Conservation (phyloP, 805 yeast species). For the Schizosaccharomyces octosporus region DNA sequence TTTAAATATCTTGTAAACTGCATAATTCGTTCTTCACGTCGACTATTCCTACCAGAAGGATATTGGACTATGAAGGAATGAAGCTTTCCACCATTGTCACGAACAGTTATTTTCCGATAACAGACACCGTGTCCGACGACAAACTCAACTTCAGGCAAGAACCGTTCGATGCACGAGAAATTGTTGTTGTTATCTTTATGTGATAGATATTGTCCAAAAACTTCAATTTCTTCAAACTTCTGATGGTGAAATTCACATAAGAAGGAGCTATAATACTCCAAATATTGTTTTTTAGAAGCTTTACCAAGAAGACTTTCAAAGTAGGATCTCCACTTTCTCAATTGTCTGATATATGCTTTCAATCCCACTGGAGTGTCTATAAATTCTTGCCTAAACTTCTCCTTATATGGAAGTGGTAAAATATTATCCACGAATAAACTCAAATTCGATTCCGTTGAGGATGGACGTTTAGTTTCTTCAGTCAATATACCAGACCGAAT, state of each 20-base stretch:
- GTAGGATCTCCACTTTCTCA: conserved; percentile 80
- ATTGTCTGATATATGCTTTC: conserved; percentile 58
- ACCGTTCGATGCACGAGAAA: conserved; percentile 79
- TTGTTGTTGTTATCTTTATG: conserved; percentile 59
- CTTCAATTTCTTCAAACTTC: conserved; percentile 88
- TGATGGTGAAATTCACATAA: conserved; percentile 93
- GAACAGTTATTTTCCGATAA: conserved; percentile 61
- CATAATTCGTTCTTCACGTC: conserved; percentile 85
- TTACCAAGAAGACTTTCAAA: conserved; percentile 79
- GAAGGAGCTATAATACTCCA: conserved; percentile 1
- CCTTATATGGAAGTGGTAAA: conserved; percentile 58
- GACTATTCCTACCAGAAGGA: conserved; percentile 91
- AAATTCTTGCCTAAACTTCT: conserved; percentile 79
- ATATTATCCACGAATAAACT: conserved; percentile 80
- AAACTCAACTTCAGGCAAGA: conserved; percentile 66
- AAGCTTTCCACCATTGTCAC: conserved; percentile 79
- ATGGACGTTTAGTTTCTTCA: conserved; percentile 69
- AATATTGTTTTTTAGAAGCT: conserved; percentile 36
- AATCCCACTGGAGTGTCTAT: conserved; percentile 67
- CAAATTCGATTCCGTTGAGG: conserved; percentile 72
- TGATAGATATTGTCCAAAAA: conserved; percentile 86
- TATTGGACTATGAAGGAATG: conserved; percentile 90
- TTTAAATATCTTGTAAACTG: conserved; percentile 79
- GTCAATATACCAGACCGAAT: conserved; percentile 69
- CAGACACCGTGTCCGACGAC: conserved; percentile 80